Evolutionary conservation across 1,284 basidiomycete species (phyloP).

Genomic region (Neolentinus lepideus): DNA sequence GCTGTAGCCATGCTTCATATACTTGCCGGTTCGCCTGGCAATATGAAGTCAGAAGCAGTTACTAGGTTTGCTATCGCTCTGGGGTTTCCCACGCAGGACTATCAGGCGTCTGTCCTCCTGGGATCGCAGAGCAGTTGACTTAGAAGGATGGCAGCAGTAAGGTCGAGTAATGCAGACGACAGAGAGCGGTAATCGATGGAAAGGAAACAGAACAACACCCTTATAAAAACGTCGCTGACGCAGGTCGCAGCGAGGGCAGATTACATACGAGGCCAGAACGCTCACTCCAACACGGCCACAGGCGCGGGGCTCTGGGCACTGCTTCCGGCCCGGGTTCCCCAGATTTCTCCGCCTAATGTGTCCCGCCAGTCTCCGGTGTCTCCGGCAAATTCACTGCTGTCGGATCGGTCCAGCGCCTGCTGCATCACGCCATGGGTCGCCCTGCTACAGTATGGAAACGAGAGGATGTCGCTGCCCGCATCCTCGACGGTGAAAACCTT

Average conservation of each 20-base stretch:
- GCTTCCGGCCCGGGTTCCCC: background rate
- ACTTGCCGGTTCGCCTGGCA: background rate
- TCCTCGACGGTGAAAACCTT: constrained; percentile 73
- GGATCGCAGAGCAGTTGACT: background rate
- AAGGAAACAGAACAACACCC: background rate
- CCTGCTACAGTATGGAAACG: constrained; percentile 38
- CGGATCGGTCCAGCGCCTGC: background rate
- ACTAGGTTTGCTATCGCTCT: background rate
- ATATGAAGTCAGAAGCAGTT: too few species aligned
- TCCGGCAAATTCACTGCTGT: background rate
- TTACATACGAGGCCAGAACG: background rate
- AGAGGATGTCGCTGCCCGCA: constrained; percentile 55
- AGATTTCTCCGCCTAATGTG: background rate
- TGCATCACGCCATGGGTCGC: constrained; percentile 20
- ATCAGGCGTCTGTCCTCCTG: background rate
- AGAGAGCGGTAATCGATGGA: background rate
- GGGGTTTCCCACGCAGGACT: background rate
- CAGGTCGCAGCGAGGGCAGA: background rate
- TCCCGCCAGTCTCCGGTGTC: background rate
- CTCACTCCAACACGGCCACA: background rate
- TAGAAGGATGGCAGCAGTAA: background rate
- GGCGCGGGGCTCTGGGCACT: background rate
- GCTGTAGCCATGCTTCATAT: constrained; percentile 2
- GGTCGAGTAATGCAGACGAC: background rate
- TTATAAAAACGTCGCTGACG: background rate